Evolutionary conservation across 169 alveolate genomes (phyloP).

Genomic region (Plasmodium fragile): DNA sequence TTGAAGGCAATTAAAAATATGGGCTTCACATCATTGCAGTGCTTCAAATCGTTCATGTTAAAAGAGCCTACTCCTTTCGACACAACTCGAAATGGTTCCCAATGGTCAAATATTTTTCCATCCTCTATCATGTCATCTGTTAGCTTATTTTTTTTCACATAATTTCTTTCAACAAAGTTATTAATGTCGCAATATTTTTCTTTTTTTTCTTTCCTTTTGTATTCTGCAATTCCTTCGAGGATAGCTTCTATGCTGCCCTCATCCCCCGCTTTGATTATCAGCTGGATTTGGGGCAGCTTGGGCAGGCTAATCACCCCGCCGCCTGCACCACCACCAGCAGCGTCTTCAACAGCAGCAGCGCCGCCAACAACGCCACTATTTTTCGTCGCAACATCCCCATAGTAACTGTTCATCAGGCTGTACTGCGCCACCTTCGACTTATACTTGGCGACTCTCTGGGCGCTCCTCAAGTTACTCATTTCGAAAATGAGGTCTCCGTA

Average conservation of each 20-base stretch:
- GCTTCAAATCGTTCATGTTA: conserved; percentile 61
- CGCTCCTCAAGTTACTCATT: conserved; percentile 79
- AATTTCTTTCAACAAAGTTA: conserved; percentile 58
- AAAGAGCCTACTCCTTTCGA: conserved; percentile 89
- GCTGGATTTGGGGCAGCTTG: conserved; percentile 73
- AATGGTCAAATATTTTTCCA: conserved; percentile 23
- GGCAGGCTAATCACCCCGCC: neutral
- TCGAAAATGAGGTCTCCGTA: conserved; percentile 83
- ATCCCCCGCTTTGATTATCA: conserved; percentile 90
- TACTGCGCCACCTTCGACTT: conserved; percentile 84
- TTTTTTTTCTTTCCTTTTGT: conserved; percentile 75
- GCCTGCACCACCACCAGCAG: neutral
- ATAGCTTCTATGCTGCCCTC: conserved; percentile 93
- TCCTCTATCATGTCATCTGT: conserved; percentile 49
- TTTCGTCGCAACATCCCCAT: neutral
- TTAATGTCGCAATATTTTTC: conserved; percentile 52
- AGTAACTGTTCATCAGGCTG: conserved; percentile 57
- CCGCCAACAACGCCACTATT: neutral
- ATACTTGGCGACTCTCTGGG: conserved; percentile 81
- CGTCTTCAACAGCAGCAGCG: neutral
- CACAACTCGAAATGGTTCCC: conserved; percentile 86
- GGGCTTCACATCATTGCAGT: conserved; percentile 58
- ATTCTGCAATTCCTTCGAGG: conserved; percentile 82
- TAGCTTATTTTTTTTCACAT: conserved; percentile 28
- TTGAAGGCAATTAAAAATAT: conserved; percentile 80